These are phyloP conservation scores for Naganishia kalamii DNA, from an alignment of 768 basidiomycete species.

Conservation along the genomic window DNA sequence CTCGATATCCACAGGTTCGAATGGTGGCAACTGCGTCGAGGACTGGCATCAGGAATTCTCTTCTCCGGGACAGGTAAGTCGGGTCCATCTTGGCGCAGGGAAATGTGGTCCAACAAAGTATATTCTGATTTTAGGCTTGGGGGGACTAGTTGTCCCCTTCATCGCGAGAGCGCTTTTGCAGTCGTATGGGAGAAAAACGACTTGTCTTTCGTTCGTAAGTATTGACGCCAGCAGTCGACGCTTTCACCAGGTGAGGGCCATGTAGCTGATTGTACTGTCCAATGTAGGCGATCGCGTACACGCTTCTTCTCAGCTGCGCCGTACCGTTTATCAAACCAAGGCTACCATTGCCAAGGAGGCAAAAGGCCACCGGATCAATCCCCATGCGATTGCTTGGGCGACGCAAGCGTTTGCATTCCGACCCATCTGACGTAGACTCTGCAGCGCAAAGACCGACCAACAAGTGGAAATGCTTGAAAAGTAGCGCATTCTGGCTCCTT, in stretches of 20 bases:
- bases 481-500: conserved; percentile 27
- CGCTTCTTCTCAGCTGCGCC: conserved; percentile 21
- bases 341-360: conserved; percentile 20
- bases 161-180: conserved; percentile 24
- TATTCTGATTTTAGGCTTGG: conserved; percentile 21
- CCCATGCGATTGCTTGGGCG: neutral
- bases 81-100: neutral
- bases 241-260: too few relatives aligned
- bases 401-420: neutral
- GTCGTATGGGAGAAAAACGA: conserved; percentile 24
- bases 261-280: too few relatives aligned
- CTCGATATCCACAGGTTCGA: conserved; percentile 18
- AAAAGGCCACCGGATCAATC: neutral
- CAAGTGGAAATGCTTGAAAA: conserved; percentile 24
- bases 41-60: conserved; percentile 29
- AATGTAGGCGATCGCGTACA: conserved; percentile 24
- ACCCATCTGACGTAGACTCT: neutral
- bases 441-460: neutral
- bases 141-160: conserved; percentile 31
- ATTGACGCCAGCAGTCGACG: neutral
- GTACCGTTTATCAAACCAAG: conserved; percentile 29
- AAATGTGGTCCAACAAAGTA: neutral
- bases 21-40: conserved; percentile 27
- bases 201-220: conserved; percentile 17
- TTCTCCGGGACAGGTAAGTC: conserved; percentile 30